Evolutionary conservation across 2,329 filamentous ascomycete species (phyloP), one percentile per base, ranked within the genome.

Genomic region (Scorias spongiosa): DNA sequence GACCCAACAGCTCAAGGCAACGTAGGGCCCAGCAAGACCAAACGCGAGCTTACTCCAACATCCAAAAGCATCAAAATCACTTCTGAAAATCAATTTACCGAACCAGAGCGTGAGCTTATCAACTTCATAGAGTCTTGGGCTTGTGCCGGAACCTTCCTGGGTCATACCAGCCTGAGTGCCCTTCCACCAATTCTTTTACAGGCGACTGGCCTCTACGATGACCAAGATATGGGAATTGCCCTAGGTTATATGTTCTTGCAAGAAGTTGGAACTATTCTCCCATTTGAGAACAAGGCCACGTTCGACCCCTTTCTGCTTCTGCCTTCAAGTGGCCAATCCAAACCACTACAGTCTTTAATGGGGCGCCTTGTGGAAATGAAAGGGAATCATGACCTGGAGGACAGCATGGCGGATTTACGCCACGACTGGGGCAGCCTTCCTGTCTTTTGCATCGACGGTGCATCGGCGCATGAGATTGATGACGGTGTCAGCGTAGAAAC

Each of bases 401-500:
- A 81, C 54, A 63, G 63, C 2, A 78, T 80, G 75, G 60, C 63
- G 2, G 63, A 65, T 10, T 55, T 74, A 20, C 75, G 84, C 40
- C 71, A 69, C 46, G 71, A 78, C 42, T 82, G 77, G 72, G 65
- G 64, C 0, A 54, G 68, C n/a, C 56, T 75, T 17, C 72, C 70
- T 0, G 73, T 83, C 1, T 88, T 79, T 57, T 86, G 81, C 51
- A 83, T 93, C 47, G 84, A 93, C 55, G 70, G 74, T 26, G 67
- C 70, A 15, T 64, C 63, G 30, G 81, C 85, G 0, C 66, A 72
- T 26, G 78, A 89, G 52, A 81, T 91, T 46, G 84, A 93, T 51
- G 84, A 93, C 56, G 84, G 80, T 1, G 63, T 93, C 8, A 89
- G 84, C 1, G 56, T 91, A 7, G 79, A 86, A 55, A 54, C 51